These are phyloP conservation scores for Aspergillus sp. DNA, from an alignment of 2,329 filamentous ascomycete genomes.

Conservation along the genomic window DNA sequence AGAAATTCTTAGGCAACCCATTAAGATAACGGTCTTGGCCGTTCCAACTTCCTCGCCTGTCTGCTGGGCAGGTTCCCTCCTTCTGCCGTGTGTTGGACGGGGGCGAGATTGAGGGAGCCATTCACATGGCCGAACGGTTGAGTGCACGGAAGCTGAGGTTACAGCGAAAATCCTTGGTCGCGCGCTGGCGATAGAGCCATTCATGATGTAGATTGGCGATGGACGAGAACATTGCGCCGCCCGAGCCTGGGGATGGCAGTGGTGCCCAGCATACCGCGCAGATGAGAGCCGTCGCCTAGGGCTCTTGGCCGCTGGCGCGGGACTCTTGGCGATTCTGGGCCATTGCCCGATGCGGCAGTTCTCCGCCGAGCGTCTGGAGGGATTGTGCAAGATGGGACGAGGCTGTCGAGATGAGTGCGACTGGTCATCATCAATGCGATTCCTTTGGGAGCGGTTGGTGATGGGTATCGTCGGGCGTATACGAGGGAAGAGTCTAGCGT, in stretches of 20 bases:
- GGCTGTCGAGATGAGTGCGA: no score
- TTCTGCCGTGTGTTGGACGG: neutral
- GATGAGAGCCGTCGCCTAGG: conserved; percentile 2
- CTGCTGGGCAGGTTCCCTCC: neutral
- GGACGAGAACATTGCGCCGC: neutral
- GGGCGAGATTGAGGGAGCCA: neutral
- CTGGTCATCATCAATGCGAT: no score
- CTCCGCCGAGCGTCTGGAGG: neutral
- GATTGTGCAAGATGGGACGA: no score
- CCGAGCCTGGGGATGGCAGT: conserved; percentile 4
- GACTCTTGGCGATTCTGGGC: conserved; percentile 6
- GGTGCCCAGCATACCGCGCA: conserved; percentile 1
- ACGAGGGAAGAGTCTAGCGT: no score
- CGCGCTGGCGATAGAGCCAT: conserved; percentile 3
- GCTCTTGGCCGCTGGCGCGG: conserved; percentile 3
- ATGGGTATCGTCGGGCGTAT: neutral
- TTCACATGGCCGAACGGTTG: neutral
- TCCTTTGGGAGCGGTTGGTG: neutral
- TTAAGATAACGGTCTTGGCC: neutral
- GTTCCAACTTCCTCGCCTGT: neutral
- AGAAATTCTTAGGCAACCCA: neutral
- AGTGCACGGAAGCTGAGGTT: conserved; percentile 12
- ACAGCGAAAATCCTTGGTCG: conserved; percentile 11
- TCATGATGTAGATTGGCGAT: neutral
- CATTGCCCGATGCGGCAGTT: conserved; percentile 2